Base-by-base conservation (phyloP, 2,329 filamentous ascomycete species). In the Teratosphaeria nubilosa region DNA sequence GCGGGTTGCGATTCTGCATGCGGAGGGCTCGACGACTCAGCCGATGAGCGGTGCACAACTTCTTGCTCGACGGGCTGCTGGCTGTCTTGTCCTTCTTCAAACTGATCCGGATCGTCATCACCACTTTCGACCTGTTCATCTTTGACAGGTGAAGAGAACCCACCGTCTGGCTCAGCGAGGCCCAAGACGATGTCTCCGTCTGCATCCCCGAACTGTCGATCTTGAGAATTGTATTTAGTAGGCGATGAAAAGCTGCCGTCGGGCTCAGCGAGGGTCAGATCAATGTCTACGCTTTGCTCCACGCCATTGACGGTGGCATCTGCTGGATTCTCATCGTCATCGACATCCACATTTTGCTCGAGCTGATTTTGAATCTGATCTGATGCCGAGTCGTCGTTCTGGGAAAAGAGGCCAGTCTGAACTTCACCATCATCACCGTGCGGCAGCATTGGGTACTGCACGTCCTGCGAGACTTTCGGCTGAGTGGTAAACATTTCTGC, bases 401-500 rank as follows among this genome's bases (percentile, higher is more conserved):
- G 24, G 10, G 45, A 1, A 41, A 55, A 9, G 25, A 25, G 13
- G 34, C 34, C n/a, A 34, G 16, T n/a, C 5, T 30, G 37, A 30
- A 27, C 6, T 16, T 27, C 13, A 20, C 34, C 30, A 20, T 30
- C 54, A 6, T 20, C 9, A 25, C 6, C 10, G 6, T 27, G 22
- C 25, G 53, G 45, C 25, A 51, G 20, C n/a, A 25, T 11, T 22
- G 52, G 52, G 22, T 55, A 52, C 9, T 16, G 20, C 16, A 48
- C 48, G 14, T 25, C 30, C 16, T 25, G 25, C 27, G 53, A 20
- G 7, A 34, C 4, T 27, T 27, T 10, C 13, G 48, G 48, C n/a
- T 56, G 55, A 1, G 41, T 56, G 9, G 31, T 51, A 27, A 56
- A 56, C 55, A 52, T 56, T 16, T 56, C 55, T 37, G 51, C 55